Base-by-base conservation (phyloP, 1,139 yeast species). In the Saccharomyces hybrid region DNA sequence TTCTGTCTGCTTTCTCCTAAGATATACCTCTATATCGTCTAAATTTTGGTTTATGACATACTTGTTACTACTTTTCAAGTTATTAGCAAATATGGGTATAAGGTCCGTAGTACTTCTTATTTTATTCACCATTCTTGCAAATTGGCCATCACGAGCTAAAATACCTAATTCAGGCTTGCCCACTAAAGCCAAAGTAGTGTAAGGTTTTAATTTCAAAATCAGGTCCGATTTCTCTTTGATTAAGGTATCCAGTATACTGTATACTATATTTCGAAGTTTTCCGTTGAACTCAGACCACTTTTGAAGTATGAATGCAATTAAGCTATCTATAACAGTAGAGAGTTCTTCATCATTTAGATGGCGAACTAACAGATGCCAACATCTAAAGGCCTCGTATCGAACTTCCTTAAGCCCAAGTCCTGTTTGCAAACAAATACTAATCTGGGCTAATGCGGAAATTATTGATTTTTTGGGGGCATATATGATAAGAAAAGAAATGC, bases 351-450 rank as follows among this genome's bases (percentile, higher is more conserved):
- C 77, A 16, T 75, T 76, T 26, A 86, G 69, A 13, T 74, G 76
- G 23, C 75, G 74, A 25, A 81, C 81, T 56, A 86, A 75, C 26
- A 71, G 75, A 62, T 74, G 75, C 86, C 97, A 86, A 54, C 95
- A 86, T 48, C 77, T 74, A 53, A 93, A 72, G 0, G 95, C 83
- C 41, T 79, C 78, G 20, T 74, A 74, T 58, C 86, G 85, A 27
- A 90, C 77, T 31, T 81, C 83, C 0, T 78, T 72, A 25, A 78
- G 79, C 46, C 85, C 91, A 32, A 91, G 71, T 0, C 95, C 86
- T 0, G 93, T 83, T 65, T 90, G 97, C 20, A 95, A 73, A 62
- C 96, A 87, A 0, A 96, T 86, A 56, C 90, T 85, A 4, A 95
- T 80, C 66, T 93, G 99, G 0, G 97, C 96, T 38, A 91, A 73